Base-by-base conservation (phyloP, 768 basidiomycete genomes). In the Podaxis sp. region DNA sequence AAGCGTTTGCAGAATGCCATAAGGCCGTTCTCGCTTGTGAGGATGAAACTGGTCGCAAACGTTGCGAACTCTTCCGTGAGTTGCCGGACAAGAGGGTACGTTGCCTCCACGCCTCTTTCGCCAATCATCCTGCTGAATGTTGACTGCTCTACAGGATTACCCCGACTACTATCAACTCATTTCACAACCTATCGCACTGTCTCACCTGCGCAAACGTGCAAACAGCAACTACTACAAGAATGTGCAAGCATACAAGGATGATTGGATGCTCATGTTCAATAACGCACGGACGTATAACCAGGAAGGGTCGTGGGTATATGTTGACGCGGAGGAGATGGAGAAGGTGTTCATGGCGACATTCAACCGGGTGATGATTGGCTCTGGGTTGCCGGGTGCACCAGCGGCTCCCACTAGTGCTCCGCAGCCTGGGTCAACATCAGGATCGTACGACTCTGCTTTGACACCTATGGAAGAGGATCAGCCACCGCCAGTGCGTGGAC, bases 201-300 rank as follows among this genome's bases (percentile, higher is more conserved):
- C 91, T 22, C 84, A 87, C 62, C 89, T 99, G 68, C 89, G 90
- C 58, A 95, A 95, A 71, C 88, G 90, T 9, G 80, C 83, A 54
- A 85, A 79, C 56, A 78, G 82, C 60, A 80, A 81, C 51, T 80
- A 83, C 61, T 94, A 95, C 80, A 93, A 93, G 80, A 85, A 76
- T 42, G 85, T 95, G 39, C 77, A 83, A 38, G 79, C 84, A 61
- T 95, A 87, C 77, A 80, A 84, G 62, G 84, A 86, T 52, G 94
- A 96, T 73, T 94, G 90, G 87, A 83, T 84, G 67, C 83, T 95
- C 61, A 95, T 99, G 90, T 98, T 96, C 75, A 83, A 86, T 74
- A 99, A 99, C 69, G 96, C 96, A 4, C 84, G 92, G 68, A 91
- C 87, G 49, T 99, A 94, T 80, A 98, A 98, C 73, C 89, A 91